These are phyloP conservation scores for Rhodotorula mucilaginosa DNA, from an alignment of 1,284 basidiomycete genomes.

Conservation along the genomic window DNA sequence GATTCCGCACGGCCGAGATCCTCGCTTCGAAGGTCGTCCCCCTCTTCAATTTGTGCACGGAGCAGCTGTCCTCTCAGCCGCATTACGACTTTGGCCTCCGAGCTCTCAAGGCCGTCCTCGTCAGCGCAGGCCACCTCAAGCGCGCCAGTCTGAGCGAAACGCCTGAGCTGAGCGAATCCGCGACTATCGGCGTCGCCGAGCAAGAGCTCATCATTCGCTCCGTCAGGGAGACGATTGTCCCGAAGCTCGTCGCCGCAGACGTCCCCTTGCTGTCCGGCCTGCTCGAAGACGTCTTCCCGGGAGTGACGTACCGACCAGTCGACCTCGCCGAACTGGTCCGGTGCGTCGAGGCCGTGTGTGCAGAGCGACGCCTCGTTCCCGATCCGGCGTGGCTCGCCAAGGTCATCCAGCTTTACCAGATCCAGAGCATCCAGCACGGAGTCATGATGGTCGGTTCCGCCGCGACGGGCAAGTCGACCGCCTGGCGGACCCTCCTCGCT, in stretches of 20 bases:
- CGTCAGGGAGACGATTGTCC: slow-evolving; percentile 98
- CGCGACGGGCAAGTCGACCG: slow-evolving; percentile 94
- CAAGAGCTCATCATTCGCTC: slow-evolving; percentile 98
- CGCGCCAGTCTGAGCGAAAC: slow-evolving; percentile 70
- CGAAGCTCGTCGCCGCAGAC: slow-evolving; percentile 96
- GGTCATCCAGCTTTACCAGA: slow-evolving; percentile 96
- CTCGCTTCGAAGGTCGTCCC: slow-evolving; percentile 97
- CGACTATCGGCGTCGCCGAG: slow-evolving; percentile 61
- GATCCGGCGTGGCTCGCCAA: slow-evolving; percentile 92
- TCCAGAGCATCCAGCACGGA: slow-evolving; percentile 99
- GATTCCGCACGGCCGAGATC: slow-evolving; percentile 93
- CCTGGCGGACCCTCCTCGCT: slow-evolving; percentile 89
- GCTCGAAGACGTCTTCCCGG: slow-evolving; percentile 95
- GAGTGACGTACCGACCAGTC: slow-evolving; percentile 84
- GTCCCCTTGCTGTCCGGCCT: slow-evolving; percentile 90
- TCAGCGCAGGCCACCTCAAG: slow-evolving; percentile 96
- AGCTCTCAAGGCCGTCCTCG: slow-evolving; percentile 92
- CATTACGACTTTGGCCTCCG: slow-evolving; percentile 99
- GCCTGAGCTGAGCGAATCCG: slow-evolving; percentile 41
- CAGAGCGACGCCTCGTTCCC: slow-evolving; percentile 76
- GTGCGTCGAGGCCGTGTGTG: slow-evolving; percentile 82
- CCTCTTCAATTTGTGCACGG: slow-evolving; percentile 97
- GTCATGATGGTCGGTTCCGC: slow-evolving; percentile 99
- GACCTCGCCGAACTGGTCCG: slow-evolving; percentile 79
- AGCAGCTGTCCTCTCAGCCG: slow-evolving; percentile 93